Evolutionary conservation across 306 rosid genomes (phyloP).

Genomic region (Fagus sylvatica): DNA sequence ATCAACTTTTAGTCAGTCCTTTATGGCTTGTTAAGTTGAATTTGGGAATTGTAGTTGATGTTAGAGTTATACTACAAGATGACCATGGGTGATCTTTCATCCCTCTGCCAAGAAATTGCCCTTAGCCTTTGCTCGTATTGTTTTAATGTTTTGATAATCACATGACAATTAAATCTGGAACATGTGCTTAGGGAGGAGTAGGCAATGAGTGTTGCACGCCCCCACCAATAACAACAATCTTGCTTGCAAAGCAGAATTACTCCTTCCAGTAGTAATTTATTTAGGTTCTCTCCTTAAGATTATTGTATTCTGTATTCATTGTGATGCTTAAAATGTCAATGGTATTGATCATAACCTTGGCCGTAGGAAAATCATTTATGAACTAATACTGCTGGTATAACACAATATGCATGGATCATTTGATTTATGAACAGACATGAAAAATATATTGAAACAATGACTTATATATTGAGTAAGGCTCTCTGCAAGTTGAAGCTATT

Average conservation of each 20-base stretch:
- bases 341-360: background rate
- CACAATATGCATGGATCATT: background rate
- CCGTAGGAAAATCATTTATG: background rate
- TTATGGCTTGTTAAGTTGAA: background rate
- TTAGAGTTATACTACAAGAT: background rate
- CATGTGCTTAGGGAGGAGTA: background rate
- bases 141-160: background rate
- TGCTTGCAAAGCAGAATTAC: background rate
- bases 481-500: background rate
- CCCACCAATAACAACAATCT: background rate
- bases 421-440: background rate
- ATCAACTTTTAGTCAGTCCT: background rate
- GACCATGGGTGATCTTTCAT: background rate
- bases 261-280: background rate
- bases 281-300: background rate
- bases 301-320: background rate
- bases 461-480: background rate
- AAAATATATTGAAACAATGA: background rate
- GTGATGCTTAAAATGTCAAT: background rate
- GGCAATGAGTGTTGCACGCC: background rate
- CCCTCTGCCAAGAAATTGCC: background rate
- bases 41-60: background rate
- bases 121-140: background rate
- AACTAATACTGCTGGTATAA: background rate
- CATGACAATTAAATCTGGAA: background rate